Evolutionary conservation across 768 basidiomycete species (phyloP).

Genomic region (Neoboletus magnificus): DNA sequence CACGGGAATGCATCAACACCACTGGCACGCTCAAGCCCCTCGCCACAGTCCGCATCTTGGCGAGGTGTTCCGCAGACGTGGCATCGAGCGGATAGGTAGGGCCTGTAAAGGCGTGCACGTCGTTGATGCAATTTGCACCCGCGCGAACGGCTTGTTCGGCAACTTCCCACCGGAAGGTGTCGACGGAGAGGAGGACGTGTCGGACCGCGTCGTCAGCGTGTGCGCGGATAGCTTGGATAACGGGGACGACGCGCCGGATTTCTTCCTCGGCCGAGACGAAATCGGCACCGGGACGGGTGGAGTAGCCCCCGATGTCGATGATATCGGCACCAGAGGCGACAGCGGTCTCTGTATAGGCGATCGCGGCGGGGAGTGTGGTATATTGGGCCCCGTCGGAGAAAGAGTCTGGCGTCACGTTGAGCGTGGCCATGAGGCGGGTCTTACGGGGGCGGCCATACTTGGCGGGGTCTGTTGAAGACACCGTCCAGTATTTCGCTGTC

Average conservation of each 20-base stretch:
- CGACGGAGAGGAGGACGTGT: slow-evolving; percentile 20
- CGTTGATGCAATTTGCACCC: slow-evolving; percentile 86
- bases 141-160: slow-evolving; percentile 53
- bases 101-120: slow-evolving; percentile 81
- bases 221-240: slow-evolving; percentile 57
- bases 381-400: slow-evolving; percentile 84
- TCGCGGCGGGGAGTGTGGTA: slow-evolving; percentile 48
- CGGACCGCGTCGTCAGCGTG: slow-evolving; percentile 18
- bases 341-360: slow-evolving; percentile 50
- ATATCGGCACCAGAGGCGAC: slow-evolving; percentile 64
- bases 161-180: slow-evolving; percentile 28
- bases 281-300: slow-evolving; percentile 79
- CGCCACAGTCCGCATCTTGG: slow-evolving; percentile 63
- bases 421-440: slow-evolving; percentile 84
- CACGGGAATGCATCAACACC: slow-evolving; percentile 92
- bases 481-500: slow-evolving; percentile 25
- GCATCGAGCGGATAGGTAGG: slow-evolving; percentile 41
- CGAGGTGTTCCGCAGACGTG: slow-evolving; percentile 39
- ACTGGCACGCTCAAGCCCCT: slow-evolving; percentile 70
- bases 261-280: slow-evolving; percentile 72
- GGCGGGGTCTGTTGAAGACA: slow-evolving; percentile 15
- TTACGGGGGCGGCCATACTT: slow-evolving; percentile 27
- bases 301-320: slow-evolving; percentile 92
- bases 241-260: slow-evolving; percentile 63
- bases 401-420: slow-evolving; percentile 93